Percentiles rank a stretch among this genome's conserved stretches.
Conservation (phyloP, 306 rosid genomes). For the Vigna unguiculata region DNA sequence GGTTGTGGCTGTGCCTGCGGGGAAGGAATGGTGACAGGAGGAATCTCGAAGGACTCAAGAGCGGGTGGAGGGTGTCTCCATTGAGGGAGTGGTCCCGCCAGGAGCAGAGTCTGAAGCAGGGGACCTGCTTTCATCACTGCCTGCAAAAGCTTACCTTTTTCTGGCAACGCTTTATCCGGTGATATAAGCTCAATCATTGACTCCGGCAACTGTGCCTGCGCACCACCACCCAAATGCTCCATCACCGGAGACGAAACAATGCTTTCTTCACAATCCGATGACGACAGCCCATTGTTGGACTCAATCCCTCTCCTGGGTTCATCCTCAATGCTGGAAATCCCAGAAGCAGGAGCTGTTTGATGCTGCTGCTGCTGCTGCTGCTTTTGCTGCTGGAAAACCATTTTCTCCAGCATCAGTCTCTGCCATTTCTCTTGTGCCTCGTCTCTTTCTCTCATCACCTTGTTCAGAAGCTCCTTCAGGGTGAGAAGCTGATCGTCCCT, state of each 20-base stretch:
- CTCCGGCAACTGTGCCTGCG: constrained; percentile 25
- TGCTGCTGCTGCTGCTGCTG: constrained; percentile 12
- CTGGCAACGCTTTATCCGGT: constrained; percentile 80
- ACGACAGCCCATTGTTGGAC: constrained; percentile 75
- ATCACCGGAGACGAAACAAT: constrained; percentile 79
- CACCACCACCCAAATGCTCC: constrained; percentile 13
- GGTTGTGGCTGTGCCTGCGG: neutral
- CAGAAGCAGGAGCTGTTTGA: constrained; percentile 72
- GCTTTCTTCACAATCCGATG: constrained; percentile 98
- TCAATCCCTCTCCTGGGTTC: constrained; percentile 88
- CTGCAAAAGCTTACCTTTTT: constrained; percentile 93
- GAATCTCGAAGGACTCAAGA: constrained; percentile 86
- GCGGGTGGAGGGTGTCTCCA: constrained; percentile 99
- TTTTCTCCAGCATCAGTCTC: constrained; percentile 67
- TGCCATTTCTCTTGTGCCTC: constrained; percentile 81
- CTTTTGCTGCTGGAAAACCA: constrained; percentile 54
- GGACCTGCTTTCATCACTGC: constrained; percentile 99
- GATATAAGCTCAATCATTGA: constrained; percentile 56
- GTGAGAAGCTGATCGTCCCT: constrained; percentile 76
- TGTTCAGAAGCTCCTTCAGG: constrained; percentile 68
- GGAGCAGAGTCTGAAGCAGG: constrained; percentile 80
- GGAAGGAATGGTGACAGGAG: constrained; percentile 81
- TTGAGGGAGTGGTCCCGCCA: constrained; percentile 98
- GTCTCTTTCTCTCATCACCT: constrained; percentile 74
- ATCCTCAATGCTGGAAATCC: constrained; percentile 93